Evolutionary conservation across 2,329 filamentous ascomycete species (phyloP), one percentile per base, ranked within the genome.

Genomic region (Claviceps monticola): DNA sequence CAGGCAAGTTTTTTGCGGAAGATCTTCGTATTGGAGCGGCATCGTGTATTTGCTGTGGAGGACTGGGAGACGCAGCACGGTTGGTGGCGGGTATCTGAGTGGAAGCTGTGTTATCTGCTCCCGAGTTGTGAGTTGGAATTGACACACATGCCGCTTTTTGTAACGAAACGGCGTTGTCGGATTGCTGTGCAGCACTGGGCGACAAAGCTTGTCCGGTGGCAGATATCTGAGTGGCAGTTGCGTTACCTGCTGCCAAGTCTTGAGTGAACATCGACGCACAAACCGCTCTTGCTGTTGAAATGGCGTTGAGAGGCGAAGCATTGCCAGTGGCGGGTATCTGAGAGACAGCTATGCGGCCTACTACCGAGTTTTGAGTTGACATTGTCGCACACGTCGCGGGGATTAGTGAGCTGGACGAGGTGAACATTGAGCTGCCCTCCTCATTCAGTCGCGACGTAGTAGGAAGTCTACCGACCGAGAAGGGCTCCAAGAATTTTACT

Each of bases 331-430:
- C 19, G 34, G 4, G 6, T 21, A 26, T 23, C 9, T 38, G 49
- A 21, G 29, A 14, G 16, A n/a, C 19, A 38, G 21, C 16, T 45
- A 23, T 29, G 36, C 26, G n/a, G 16, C n/a, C 19, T 41, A 26
- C 34, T 44, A 41, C 34, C 8, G 51, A 36, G n/a, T 34, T 46
- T 36, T 53, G 51, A 36, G 48, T 55, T 21, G 51, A 43, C 4
- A 9, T 14, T 38, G 45, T 49, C 29, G 42, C 37, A 17, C 48
- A 57, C 1, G 62, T 64, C 16, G 56, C 59, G 34, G 65, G 59
- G 26, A 66, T 56, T 11, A 62, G 45, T 0, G 65, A 65, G 53
- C 63, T 63, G 13, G 64, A 63, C 2, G 61, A 61, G 7, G 56
- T 57, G 13, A 58, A 55, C 13, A 58, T 56, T 2, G 62, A 66